phyloP scores from a whole-genome alignment of 352 stramenopile species.

The Phytophthora pistaciae region DNA sequence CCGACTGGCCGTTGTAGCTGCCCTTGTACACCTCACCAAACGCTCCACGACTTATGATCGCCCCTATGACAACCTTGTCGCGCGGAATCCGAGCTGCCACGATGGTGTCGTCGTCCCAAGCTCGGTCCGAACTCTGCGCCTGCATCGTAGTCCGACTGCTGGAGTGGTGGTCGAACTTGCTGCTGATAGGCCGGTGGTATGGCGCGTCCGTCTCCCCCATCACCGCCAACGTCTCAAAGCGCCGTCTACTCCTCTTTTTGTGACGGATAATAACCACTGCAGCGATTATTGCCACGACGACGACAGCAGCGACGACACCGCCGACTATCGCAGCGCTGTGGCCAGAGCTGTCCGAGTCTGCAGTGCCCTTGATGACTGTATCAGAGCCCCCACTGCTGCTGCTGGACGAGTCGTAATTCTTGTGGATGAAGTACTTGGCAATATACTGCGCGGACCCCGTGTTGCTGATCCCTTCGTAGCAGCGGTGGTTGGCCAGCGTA shows the following conservation, averaged over 20 bases:
- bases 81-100: conserved; percentile 22
- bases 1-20: conserved; percentile 11
- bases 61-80: conserved; percentile 17
- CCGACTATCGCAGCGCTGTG: conserved; percentile 7
- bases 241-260: conserved; percentile 9
- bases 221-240: conserved; percentile 10
- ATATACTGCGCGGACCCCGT: conserved; percentile 23
- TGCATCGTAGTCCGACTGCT: conserved; percentile 16
- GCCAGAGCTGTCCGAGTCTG: conserved; percentile 2
- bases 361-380: neutral
- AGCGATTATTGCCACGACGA: conserved; percentile 6
- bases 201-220: conserved; percentile 8
- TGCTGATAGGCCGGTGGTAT: conserved; percentile 1
- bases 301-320: conserved; percentile 8
- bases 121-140: conserved; percentile 13
- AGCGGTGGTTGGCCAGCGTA: conserved; percentile 24
- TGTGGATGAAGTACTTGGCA: conserved; percentile 21
- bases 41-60: conserved; percentile 12
- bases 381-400: conserved; percentile 5
- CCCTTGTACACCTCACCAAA: conserved; percentile 25
- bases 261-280: conserved; percentile 5
- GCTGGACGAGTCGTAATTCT: conserved; percentile 13
- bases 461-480: conserved; percentile 34
- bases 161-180: conserved; percentile 16
- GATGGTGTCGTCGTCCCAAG: conserved; percentile 32